Conservation (phyloP, 2,329 filamentous ascomycete genomes). For the Xylogone sp. region DNA sequence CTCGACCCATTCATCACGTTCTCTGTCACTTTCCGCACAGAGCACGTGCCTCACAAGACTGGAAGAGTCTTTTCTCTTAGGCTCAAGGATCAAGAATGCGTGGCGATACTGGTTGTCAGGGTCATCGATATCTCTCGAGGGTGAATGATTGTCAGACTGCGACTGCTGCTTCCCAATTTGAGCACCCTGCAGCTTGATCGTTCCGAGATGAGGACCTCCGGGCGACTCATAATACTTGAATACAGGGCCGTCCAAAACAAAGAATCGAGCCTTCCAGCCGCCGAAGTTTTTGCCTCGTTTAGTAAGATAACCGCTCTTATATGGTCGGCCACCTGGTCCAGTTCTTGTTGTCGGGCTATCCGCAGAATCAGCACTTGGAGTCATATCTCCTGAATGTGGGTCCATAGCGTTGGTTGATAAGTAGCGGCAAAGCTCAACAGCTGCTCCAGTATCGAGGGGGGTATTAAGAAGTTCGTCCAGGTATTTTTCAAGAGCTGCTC, state of each 20-base stretch:
- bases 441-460: constrained; percentile 71
- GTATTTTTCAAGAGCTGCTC: constrained; percentile 77
- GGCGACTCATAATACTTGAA: constrained; percentile 91
- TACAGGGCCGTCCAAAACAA: constrained; percentile 64
- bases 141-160: constrained; percentile 54
- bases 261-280: constrained; percentile 88
- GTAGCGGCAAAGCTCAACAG: constrained; percentile 81
- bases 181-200: constrained; percentile 85
- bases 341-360: constrained; percentile 36
- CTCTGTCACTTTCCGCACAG: constrained; percentile 89
- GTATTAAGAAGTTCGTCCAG: constrained; percentile 83
- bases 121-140: constrained; percentile 65
- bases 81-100: constrained; percentile 90
- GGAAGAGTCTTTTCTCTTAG: constrained; percentile 90
- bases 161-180: constrained; percentile 90
- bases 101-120: constrained; percentile 93
- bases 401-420: constrained; percentile 66
- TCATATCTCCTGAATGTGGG: constrained; percentile 56
- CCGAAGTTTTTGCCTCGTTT: constrained; percentile 99
- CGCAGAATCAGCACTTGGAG: constrained; percentile 32
- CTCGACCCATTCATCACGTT: constrained; percentile 93
- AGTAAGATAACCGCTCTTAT: constrained; percentile 87
- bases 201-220: constrained; percentile 84
- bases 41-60: constrained; percentile 89
- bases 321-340: constrained; percentile 61